Evolutionary conservation across 192 early-diverging fungal species (phyloP), one percentile per base, ranked within the genome.

Genomic region (Coemansia sp.): DNA sequence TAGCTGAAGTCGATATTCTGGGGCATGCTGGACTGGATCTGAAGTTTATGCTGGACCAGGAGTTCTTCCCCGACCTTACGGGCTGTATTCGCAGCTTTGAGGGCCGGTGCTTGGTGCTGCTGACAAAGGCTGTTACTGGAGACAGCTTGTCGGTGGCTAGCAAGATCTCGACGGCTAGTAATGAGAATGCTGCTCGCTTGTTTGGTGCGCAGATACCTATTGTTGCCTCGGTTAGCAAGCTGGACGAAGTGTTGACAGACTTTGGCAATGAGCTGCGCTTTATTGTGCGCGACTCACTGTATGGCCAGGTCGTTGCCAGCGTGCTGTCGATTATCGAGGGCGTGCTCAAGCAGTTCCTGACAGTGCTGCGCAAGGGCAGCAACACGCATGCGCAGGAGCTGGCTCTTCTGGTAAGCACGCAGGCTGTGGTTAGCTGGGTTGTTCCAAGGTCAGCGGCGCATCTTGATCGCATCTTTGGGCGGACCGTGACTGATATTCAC

Each of bases 1-100:
- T 89, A 51, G 87, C 91, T 26, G 92, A 95, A 60, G 89, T 90
- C 66, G 80, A 89, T 45, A 88, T 89, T 62, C 85, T 97, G 36
- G 82, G 88, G 20, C 90, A 94, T 21, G 88, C 90, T 21, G 95
- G 95, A 6, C 73, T 97, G 14, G 93, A 97, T 71, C 67, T 96
- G 34, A 86, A 86, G 33, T 94, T 94, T 61, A 84, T 95, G 59
- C 73, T 97, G 55, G 92, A 93, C 37, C 84, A 91, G 34, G 72
- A 93, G 43, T 87, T 97, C 62, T 79, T 90, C 62, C 85, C 88
- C 0, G 93, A 95, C 58, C 58, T 95, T 33, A 86, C 86, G 28
- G 74, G 79, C 43, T 86, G 88, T 8, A 88, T 96, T 43, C 76
- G 88, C 21, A 83, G 82, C 31, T 92, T 93, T 71, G 85, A 93